These are phyloP conservation scores for Glarea lozoyensis DNA, from an alignment of 495 filamentous ascomycete genomes.

Conservation along the genomic window DNA sequence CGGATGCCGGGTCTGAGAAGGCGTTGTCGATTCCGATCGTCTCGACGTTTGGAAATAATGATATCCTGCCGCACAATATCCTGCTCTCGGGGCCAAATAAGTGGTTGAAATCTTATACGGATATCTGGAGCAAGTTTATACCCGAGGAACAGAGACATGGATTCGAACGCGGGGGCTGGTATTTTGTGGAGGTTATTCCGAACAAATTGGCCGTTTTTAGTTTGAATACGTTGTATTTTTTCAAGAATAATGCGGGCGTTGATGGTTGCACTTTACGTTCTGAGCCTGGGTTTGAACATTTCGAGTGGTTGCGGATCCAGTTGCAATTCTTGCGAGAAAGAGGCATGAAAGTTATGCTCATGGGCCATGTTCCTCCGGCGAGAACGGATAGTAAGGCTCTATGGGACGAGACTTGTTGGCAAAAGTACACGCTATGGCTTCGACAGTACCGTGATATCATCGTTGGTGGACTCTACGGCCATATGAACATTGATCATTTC, in stretches of 20 bases:
- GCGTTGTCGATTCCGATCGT: conserved; percentile 71
- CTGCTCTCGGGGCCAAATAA: conserved; percentile 74
- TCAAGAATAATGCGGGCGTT: conserved; percentile 80
- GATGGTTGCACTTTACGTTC: conserved; percentile 72
- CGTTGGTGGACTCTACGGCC: conserved; percentile 69
- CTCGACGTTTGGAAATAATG: conserved; percentile 93
- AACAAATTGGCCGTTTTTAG: conserved; percentile 82
- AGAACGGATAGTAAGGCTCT: conserved; percentile 69
- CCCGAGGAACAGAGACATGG: conserved; percentile 87
- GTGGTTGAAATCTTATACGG: conserved; percentile 63
- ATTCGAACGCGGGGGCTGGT: conserved; percentile 92
- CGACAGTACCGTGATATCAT: conserved; percentile 87
- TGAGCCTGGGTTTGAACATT: conserved; percentile 85
- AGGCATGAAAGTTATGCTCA: conserved; percentile 90
- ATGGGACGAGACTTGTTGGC: conserved; percentile 96
- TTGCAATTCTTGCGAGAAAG: conserved; percentile 71
- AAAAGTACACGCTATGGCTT: conserved; percentile 90
- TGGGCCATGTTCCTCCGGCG: conserved; percentile 89
- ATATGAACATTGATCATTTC: conserved; percentile 99
- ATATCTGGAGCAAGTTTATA: conserved; percentile 79
- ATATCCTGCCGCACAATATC: conserved; percentile 96
- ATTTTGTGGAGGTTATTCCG: conserved; percentile 85
- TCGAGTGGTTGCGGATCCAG: conserved; percentile 96
- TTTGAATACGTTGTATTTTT: conserved; percentile 95
- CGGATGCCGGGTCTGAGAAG: conserved; percentile 38